These are phyloP conservation scores for Botrytis byssoidea DNA, from an alignment of 2,329 filamentous ascomycete genomes.

Conservation along the genomic window DNA sequence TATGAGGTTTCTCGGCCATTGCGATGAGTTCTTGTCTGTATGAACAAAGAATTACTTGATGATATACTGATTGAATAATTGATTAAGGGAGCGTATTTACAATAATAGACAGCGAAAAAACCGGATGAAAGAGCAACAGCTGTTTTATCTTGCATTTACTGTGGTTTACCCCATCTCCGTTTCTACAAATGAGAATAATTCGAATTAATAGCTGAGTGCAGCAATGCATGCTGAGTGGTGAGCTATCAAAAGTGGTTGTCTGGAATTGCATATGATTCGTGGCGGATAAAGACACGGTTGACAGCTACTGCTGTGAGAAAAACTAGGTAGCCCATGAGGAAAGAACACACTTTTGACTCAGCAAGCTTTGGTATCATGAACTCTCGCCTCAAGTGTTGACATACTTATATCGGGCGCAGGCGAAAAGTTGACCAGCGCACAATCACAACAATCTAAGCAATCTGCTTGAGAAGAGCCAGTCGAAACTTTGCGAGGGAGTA, in stretches of 20 bases:
- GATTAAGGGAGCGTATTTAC: neutral
- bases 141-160: neutral
- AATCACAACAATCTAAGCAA: too few relatives aligned
- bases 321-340: neutral
- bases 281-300: neutral
- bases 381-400: fast-evolving
- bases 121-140: neutral
- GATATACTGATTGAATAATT: neutral
- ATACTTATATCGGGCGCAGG: neutral
- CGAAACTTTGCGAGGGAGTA: neutral
- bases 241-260: neutral
- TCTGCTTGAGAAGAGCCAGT: too few relatives aligned
- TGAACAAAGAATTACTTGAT: neutral
- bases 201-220: neutral
- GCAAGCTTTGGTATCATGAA: neutral
- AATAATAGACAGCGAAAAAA: neutral
- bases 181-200: neutral
- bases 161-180: neutral
- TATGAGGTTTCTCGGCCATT: neutral
- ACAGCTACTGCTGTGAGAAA: neutral
- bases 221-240: neutral
- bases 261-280: neutral
- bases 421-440: neutral
- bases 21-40: neutral
- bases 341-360: neutral